phyloP scores from a whole-genome alignment of 2,329 filamentous ascomycete genomes.

The Talaromyces sp. region DNA sequence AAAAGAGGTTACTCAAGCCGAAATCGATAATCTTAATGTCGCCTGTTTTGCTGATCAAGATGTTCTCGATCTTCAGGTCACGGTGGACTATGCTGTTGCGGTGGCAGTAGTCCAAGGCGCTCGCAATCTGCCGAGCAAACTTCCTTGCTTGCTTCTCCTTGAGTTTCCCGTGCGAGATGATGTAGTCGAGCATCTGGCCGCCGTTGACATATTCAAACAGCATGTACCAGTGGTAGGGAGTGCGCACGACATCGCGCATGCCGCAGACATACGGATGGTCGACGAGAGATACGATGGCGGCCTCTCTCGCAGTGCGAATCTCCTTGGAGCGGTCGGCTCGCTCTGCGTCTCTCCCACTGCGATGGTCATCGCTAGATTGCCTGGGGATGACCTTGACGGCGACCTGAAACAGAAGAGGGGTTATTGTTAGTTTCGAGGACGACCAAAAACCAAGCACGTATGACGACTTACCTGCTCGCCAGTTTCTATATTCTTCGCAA shows the following conservation, averaged over 20 bases:
- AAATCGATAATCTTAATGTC: conserved; percentile 99
- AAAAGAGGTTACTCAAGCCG: conserved; percentile 92
- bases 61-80: conserved; percentile 98
- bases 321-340: conserved; percentile 95
- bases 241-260: conserved; percentile 90
- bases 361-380: conserved; percentile 80
- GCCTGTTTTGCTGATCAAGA: conserved; percentile 96
- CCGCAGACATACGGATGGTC: conserved; percentile 95
- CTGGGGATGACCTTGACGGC: conserved; percentile 96
- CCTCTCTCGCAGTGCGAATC: conserved; percentile 88
- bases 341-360: conserved; percentile 68
- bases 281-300: conserved; percentile 89
- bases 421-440: neutral
- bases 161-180: conserved; percentile 93
- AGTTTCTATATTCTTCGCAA: conserved; percentile 84
- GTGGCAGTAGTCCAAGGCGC: conserved; percentile 94
- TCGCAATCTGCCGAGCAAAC: conserved; percentile 95
- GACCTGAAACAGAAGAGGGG: conserved; percentile 54
- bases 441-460: neutral
- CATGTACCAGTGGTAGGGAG: conserved; percentile 99
- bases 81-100: conserved; percentile 97
- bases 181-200: conserved; percentile 99
- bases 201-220: conserved; percentile 98
- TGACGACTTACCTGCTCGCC: conserved; percentile 71
- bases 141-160: conserved; percentile 99